Evolutionary conservation across 306 rosid genomes (phyloP).

Genomic region (Vigna angularis): DNA sequence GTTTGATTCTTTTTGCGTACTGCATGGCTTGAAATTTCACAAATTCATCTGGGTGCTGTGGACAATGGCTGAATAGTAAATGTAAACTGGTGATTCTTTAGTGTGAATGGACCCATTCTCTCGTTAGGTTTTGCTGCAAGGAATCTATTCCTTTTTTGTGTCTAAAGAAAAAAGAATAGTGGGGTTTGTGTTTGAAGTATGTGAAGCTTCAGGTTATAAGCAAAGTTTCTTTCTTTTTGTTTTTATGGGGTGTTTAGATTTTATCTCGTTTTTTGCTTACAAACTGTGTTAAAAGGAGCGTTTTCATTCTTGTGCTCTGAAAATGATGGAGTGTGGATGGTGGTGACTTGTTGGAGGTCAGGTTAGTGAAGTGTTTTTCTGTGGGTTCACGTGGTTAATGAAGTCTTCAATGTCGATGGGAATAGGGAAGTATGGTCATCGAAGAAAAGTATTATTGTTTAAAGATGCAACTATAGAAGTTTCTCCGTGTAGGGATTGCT

Average conservation of each 20-base stretch:
- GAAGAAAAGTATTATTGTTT: background rate
- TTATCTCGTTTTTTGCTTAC: background rate
- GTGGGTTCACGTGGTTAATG: conserved; percentile 20
- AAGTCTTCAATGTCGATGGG: conserved; percentile 13
- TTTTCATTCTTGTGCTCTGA: conserved; percentile 36
- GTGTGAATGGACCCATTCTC: conserved; percentile 40
- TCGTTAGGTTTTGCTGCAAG: conserved; percentile 49
- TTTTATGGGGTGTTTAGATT: conserved; percentile 11
- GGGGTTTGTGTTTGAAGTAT: conserved; percentile 34
- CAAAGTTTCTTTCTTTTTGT: conserved; percentile 30
- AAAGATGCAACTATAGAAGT: conserved; percentile 28
- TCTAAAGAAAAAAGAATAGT: background rate
- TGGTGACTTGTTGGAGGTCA: conserved; percentile 27
- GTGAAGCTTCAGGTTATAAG: conserved; percentile 13
- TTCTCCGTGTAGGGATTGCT: conserved; percentile 23
- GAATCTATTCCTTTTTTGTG: conserved; percentile 27
- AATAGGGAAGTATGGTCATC: background rate
- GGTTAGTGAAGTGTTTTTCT: conserved; percentile 12
- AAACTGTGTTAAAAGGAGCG: conserved; percentile 28
- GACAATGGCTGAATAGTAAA: conserved; percentile 38
- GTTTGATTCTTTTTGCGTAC: conserved; percentile 36
- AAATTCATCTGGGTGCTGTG: conserved; percentile 31
- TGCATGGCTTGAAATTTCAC: conserved; percentile 10
- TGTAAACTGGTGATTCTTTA: conserved; percentile 30
- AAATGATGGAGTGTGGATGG: conserved; percentile 24